Conservation (phyloP, 2,329 filamentous ascomycete genomes). For the Colletotrichum tropicicola region DNA sequence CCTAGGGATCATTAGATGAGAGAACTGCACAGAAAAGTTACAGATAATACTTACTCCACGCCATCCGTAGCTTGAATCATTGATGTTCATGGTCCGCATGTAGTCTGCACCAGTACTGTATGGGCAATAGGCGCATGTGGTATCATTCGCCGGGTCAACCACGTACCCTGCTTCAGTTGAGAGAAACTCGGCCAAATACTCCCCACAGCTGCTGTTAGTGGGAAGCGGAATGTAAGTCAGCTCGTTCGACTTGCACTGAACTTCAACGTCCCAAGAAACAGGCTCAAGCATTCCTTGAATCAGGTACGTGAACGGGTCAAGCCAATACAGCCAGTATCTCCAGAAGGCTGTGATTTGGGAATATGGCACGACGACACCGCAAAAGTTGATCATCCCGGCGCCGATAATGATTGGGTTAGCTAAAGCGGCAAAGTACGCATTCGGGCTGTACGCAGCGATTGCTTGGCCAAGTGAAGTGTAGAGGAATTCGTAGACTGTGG, state of each 20-base stretch:
- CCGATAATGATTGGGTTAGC: conserved; percentile 55
- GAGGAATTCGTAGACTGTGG: conserved; percentile 50
- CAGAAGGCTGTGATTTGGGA: conserved; percentile 34
- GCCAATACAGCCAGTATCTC: conserved; percentile 48
- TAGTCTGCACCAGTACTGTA: conserved; percentile 33
- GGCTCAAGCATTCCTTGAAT: conserved; percentile 47
- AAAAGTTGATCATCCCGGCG: conserved; percentile 44
- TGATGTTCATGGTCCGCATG: conserved; percentile 31
- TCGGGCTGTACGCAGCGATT: conserved; percentile 59
- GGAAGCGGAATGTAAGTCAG: conserved; percentile 23
- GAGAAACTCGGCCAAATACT: background rate
- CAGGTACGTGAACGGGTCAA: conserved; percentile 52
- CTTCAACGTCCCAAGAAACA: conserved; percentile 47
- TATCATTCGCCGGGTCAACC: conserved; percentile 2
- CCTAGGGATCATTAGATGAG: too few species aligned
- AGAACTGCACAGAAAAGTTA: too few species aligned
- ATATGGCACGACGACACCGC: conserved; percentile 37
- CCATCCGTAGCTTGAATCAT: conserved; percentile 31
- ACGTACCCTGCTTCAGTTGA: background rate
- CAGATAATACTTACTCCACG: conserved; percentile 23
- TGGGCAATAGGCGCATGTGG: conserved; percentile 25
- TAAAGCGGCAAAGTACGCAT: conserved; percentile 57
- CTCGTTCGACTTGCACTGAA: conserved; percentile 44
- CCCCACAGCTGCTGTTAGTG: background rate
- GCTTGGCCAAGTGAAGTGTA: conserved; percentile 53